Base-by-base conservation (phyloP, 2,329 filamentous ascomycete species). In the Diaporthe longicolla region DNA sequence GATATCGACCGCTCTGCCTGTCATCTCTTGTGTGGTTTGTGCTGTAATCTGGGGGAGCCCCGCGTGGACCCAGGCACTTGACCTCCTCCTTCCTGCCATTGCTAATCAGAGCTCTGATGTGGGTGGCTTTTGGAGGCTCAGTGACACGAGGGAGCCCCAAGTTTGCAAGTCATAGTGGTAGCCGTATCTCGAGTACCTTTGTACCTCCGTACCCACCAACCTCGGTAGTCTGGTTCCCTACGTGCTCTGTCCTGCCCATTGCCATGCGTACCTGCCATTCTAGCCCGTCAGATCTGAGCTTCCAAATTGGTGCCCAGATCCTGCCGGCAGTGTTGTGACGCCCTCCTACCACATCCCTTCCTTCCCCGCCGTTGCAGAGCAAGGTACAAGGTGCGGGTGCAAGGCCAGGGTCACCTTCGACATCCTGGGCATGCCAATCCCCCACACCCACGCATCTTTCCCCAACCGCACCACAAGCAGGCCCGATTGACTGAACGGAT, bases 211-310 rank as follows among this genome's bases (percentile, higher is more conserved):
- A 55, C 50, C 43, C 17, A 43, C 40, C 11, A 40, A 40, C 9
- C 21, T 59, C 4, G 13, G 35, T 26, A 26, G n/a, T n/a, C 32
- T 9, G 2, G 35, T 17, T 26, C 35, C 35, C 40, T 61, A 13
- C n/a, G 19, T 58, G 32, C 29, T 13, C 45, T 35, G 17, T 37
- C 15, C 13, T 35, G 9, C 45, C 48, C 26, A 7, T 32, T 52
- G 45, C 45, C 45, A 21, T 19, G n/a, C 32, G 63, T 10, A 68
- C 48, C 63, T 68, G 45, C 63, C 32, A 37, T 52, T 40, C 32
- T 52, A 68, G 48, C 45, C 63, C 63, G 48, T 68, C 63, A 54
- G 63, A 68, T 68, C 63, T 68, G 63, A 54, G 63, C 63, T 68
- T 68, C 63, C 63, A 54, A 68, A 45, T 52, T 40, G 63, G 32